Conservation (phyloP, 2,329 filamentous ascomycete species). For the Peltaster fructicola region DNA sequence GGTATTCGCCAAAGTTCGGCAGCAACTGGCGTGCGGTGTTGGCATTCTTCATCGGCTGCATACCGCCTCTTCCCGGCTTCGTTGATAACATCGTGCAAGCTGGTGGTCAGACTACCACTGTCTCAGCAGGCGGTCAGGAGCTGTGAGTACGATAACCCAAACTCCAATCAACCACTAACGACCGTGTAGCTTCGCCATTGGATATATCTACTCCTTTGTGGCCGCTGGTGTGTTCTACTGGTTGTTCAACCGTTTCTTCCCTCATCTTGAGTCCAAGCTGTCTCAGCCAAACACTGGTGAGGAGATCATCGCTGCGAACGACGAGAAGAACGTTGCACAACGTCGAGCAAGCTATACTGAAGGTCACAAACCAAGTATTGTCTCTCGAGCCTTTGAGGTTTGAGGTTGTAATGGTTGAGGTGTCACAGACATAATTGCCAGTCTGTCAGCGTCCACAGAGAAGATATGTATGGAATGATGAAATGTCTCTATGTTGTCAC, state of each 20-base stretch:
- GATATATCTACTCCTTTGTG: conserved; percentile 21
- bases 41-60: conserved; percentile 39
- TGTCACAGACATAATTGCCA: conserved; percentile 1
- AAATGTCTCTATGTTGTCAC: too few species aligned
- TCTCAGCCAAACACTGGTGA: conserved; percentile 55
- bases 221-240: conserved; percentile 20
- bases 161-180: too few species aligned
- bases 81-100: conserved; percentile 23
- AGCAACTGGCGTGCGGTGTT: conserved; percentile 42
- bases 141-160: too few species aligned
- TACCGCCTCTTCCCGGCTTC: conserved; percentile 39
- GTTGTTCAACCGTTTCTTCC: conserved; percentile 17
- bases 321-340: conserved; percentile 14
- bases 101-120: conserved; percentile 20
- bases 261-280: conserved; percentile 69
- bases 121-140: conserved; percentile 27
- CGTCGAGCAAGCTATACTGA: conserved; percentile 8
- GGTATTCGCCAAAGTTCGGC: conserved; percentile 28
- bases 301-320: conserved; percentile 28
- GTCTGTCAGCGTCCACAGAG: too few species aligned
- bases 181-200: conserved; percentile 15
- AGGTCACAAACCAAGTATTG: conserved; percentile 8
- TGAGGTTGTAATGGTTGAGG: conserved; percentile 4
- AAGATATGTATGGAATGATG: too few species aligned
- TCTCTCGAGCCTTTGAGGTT: conserved; percentile 10